Conservation (phyloP, 2,329 filamentous ascomycete species). For the Escovopsis sp. region DNA sequence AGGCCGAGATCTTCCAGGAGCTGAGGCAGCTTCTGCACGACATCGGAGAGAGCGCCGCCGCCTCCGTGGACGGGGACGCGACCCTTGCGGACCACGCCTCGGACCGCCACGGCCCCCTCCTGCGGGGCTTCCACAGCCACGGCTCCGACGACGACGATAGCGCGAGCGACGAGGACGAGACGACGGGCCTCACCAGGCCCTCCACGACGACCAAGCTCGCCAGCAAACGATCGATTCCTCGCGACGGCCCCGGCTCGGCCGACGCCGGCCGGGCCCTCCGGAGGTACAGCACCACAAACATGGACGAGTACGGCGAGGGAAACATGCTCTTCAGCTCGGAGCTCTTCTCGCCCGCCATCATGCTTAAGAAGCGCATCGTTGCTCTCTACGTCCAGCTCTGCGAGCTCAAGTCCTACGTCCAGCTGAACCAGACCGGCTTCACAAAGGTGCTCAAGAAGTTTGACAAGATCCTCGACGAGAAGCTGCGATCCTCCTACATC, state of each 20-base stretch:
- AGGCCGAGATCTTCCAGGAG: constrained; percentile 73
- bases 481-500: constrained; percentile 66
- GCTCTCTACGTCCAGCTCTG: constrained; percentile 82
- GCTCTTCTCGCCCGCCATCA: constrained; percentile 53
- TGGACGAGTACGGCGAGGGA: constrained; percentile 68
- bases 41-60: constrained; percentile 41
- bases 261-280: constrained; percentile 41
- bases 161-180: constrained; percentile 50
- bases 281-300: constrained; percentile 50
- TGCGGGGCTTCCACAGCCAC: constrained; percentile 26
- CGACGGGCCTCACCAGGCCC: constrained; percentile 35
- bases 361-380: constrained; percentile 82
- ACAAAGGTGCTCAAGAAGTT: constrained; percentile 96
- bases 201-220: constrained; percentile 24
- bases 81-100: constrained; percentile 20
- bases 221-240: constrained; percentile 16
- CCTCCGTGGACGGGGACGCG: constrained; percentile 28
- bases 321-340: constrained; percentile 49
- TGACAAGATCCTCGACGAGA: constrained; percentile 77
- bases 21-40: constrained; percentile 64
- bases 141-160: constrained; percentile 37
- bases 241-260: constrained; percentile 45
- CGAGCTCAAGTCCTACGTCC: constrained; percentile 88
- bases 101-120: constrained; percentile 11
- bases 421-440: constrained; percentile 94